Percentiles rank a stretch among this genome's conserved stretches.
These are phyloP conservation scores for Starmera quercuum DNA, from an alignment of 805 yeast species.

Conservation along the genomic window DNA sequence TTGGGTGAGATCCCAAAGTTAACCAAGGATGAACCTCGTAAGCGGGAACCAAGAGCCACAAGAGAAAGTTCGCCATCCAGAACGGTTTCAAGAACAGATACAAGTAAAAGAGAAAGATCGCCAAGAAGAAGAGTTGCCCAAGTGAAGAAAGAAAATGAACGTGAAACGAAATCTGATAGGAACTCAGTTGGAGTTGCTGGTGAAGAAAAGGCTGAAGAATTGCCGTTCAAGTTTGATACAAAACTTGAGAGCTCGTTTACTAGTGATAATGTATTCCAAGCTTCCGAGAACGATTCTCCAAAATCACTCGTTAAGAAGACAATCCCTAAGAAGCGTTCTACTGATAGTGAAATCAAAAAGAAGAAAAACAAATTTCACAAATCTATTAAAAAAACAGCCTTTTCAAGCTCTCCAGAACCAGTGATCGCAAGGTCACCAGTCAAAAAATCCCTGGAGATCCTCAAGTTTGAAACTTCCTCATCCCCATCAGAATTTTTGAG, in stretches of 20 bases:
- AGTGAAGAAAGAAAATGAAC: not conserved
- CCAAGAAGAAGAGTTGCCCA: slow-evolving; percentile 5
- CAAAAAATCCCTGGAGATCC: slow-evolving; percentile 14
- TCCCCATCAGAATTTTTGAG: slow-evolving; percentile 2
- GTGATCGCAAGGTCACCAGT: slow-evolving; percentile 12
- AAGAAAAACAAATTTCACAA: slow-evolving; percentile 1
- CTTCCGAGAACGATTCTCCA: slow-evolving; percentile 12
- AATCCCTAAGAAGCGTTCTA: slow-evolving; percentile 19
- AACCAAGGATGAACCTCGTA: slow-evolving; percentile 4
- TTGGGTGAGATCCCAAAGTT: slow-evolving; percentile 11
- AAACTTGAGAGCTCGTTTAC: slow-evolving; percentile 21
- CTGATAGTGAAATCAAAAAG: slow-evolving; percentile 8
- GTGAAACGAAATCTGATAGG: not conserved
- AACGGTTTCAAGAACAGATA: slow-evolving; percentile 1
- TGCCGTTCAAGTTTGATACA: slow-evolving; percentile 8
- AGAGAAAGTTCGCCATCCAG: not conserved
- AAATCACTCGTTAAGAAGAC: slow-evolving; percentile 7
- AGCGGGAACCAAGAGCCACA: slow-evolving; percentile 1
- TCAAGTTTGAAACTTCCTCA: slow-evolving; percentile 18
- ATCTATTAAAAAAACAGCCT: slow-evolving; percentile 17
- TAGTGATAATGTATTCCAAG: slow-evolving; percentile 29
- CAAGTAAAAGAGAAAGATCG: slow-evolving; percentile 7
- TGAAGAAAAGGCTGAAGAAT: not conserved
- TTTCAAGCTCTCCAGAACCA: slow-evolving; percentile 20
- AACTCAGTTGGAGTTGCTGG: slow-evolving; percentile 1